Percentiles rank a stretch among this genome's conserved stretches.
Evolutionary conservation across 345 rosid species (phyloP).

Genomic region (Cochlearia excelsa): DNA sequence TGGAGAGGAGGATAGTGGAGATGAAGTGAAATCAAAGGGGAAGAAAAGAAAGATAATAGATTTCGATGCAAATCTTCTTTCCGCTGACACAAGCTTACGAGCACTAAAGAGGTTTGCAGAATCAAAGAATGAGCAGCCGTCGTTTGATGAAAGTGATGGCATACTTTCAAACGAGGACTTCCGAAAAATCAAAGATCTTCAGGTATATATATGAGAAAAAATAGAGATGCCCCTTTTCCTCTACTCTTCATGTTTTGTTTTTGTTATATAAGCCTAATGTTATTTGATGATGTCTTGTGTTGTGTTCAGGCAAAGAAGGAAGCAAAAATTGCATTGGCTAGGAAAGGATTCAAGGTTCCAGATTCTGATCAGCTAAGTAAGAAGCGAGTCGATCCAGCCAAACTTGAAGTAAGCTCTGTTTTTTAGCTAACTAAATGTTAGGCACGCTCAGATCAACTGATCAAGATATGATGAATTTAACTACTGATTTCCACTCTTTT

Average conservation of each 20-base stretch:
- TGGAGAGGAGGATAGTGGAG: conserved; percentile 29
- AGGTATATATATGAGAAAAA: conserved; percentile 42
- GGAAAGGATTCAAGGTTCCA: conserved; percentile 80
- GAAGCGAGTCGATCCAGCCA: conserved; percentile 83
- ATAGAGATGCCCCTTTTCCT: not conserved
- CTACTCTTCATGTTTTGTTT: conserved; percentile 3
- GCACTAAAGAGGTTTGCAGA: conserved; percentile 78
- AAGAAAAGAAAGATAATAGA: conserved; percentile 71
- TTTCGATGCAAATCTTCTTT: conserved; percentile 60
- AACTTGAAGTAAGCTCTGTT: conserved; percentile 68
- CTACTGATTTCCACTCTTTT: too few species aligned
- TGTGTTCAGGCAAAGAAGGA: conserved; percentile 63
- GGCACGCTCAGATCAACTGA: conserved; percentile 1
- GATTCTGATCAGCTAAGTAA: conserved; percentile 65
- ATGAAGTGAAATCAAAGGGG: conserved; percentile 35
- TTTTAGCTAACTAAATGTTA: conserved; percentile 11
- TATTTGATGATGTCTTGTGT: conserved; percentile 15
- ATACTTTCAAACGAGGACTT: conserved; percentile 94
- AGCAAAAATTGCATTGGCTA: conserved; percentile 58
- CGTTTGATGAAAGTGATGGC: conserved; percentile 53
- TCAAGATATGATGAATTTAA: not conserved
- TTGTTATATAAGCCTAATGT: not conserved
- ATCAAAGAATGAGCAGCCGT: conserved; percentile 38
- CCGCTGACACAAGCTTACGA: conserved; percentile 83
- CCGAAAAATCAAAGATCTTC: conserved; percentile 71